Conservation (phyloP, 306 rosid species). For the Castanea mollissima region DNA sequence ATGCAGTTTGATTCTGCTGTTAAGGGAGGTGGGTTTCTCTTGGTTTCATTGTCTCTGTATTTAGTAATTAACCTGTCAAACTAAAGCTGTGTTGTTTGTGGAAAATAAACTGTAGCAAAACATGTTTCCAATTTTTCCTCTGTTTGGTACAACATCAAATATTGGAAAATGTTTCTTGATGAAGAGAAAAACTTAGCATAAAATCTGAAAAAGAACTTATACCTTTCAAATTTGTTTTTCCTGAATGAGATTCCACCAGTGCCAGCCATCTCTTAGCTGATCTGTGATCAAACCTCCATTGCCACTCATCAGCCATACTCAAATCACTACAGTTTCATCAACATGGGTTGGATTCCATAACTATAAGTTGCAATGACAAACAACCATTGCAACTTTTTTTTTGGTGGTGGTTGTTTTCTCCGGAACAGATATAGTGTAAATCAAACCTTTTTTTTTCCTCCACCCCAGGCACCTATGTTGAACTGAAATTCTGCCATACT, state of each 20-base stretch:
- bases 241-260: neutral
- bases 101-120: neutral
- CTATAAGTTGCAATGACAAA: neutral
- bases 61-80: neutral
- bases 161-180: neutral
- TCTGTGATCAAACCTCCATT: neutral
- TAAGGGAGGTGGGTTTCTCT: neutral
- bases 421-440: neutral
- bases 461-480: neutral
- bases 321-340: neutral
- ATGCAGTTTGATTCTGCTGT: neutral
- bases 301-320: neutral
- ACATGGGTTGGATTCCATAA: neutral
- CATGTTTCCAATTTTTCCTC: neutral
- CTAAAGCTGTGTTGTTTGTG: neutral
- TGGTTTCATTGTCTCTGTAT: neutral
- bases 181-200: neutral
- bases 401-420: neutral
- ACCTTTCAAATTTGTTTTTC: neutral
- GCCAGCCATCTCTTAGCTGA: neutral
- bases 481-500: constrained; percentile 4
- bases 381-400: neutral
- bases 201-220: neutral
- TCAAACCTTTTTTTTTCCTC: neutral
- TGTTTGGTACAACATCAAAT: neutral